Evolutionary conservation across 2,329 filamentous ascomycete genomes (phyloP).

Genomic region (Fusarium bactridioides): DNA sequence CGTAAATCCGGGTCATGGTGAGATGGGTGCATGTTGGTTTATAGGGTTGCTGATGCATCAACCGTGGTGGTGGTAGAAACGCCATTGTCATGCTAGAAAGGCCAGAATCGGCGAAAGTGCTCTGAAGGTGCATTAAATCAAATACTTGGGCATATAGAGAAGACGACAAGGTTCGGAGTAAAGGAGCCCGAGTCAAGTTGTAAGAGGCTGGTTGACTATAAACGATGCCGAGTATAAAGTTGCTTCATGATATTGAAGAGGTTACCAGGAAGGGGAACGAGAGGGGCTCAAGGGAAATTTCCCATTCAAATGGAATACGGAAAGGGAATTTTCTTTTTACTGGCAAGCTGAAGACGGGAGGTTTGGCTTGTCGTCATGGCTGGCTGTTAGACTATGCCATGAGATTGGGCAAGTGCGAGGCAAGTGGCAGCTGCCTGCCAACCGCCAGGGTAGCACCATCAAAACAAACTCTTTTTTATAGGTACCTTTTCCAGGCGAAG

Average conservation of each 20-base stretch:
- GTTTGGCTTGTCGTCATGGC: neutral
- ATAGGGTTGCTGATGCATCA: constrained; percentile 32
- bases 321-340: neutral
- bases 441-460: neutral
- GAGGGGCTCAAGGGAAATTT: neutral
- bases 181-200: neutral
- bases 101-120: neutral
- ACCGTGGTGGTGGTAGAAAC: constrained; percentile 11
- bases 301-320: neutral
- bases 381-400: neutral
- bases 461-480: neutral
- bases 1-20: constrained; percentile 72
- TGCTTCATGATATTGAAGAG: constrained; percentile 5
- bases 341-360: neutral
- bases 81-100: constrained; percentile 18
- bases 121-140: neutral
- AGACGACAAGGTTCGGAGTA: too few relatives aligned
- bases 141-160: neutral
- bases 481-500: neutral
- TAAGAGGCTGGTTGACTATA: neutral
- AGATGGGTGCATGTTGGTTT: constrained; percentile 68
- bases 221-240: constrained; percentile 13
- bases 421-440: constrained; percentile 24
- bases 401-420: constrained; percentile 34
- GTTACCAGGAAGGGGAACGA: neutral